A percentile compares a stretch with the other conserved stretches of the same genome.
Conservation (phyloP, 2,329 filamentous ascomycete genomes). For the Escovopsis weberi region DNA sequence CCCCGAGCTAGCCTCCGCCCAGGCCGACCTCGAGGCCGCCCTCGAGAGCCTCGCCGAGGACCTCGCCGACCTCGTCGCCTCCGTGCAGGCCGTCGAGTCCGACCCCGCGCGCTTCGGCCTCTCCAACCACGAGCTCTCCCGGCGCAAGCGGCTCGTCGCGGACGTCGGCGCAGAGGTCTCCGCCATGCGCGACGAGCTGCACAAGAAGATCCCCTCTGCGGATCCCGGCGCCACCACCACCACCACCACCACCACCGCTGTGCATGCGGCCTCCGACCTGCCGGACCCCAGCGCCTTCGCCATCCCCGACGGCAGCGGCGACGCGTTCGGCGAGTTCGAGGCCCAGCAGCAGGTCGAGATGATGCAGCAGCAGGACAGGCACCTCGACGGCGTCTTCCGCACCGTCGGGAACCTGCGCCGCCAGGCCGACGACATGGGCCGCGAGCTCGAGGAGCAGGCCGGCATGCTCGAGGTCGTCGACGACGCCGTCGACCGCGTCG, state of each 20-base stretch:
- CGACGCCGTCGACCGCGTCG: slow-evolving; percentile 70
- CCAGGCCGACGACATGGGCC: slow-evolving; percentile 91
- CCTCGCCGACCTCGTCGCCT: slow-evolving; percentile 74
- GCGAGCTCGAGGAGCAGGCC: slow-evolving; percentile 87
- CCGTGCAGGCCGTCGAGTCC: slow-evolving; percentile 74
- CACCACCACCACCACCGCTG: slow-evolving; percentile 11
- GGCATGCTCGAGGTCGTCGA: slow-evolving; percentile 83
- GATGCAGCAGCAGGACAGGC: slow-evolving; percentile 88
- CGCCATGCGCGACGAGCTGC: slow-evolving; percentile 73
- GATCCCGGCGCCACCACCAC: too few species aligned
- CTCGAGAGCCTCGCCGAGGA: slow-evolving; percentile 64
- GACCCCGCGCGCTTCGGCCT: slow-evolving; percentile 81
- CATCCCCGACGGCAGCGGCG: slow-evolving; percentile 37
- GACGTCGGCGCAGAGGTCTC: slow-evolving; percentile 84
- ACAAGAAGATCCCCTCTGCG: slow-evolving; percentile 32
- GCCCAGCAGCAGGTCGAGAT: slow-evolving; percentile 82
- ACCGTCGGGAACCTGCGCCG: slow-evolving; percentile 82
- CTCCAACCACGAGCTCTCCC: slow-evolving; percentile 64
- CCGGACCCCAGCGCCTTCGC: slow-evolving; percentile 43
- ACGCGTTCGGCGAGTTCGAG: slow-evolving; percentile 70
- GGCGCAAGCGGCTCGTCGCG: slow-evolving; percentile 67
- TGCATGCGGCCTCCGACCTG: slow-evolving; percentile 23
- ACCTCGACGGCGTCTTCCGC: slow-evolving; percentile 80
- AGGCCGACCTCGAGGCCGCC: slow-evolving; percentile 50
- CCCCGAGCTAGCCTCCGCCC: slow-evolving; percentile 72